These are phyloP conservation scores for Solanum okadae DNA, from an alignment of 257 asterid genomes.

Conservation along the genomic window DNA sequence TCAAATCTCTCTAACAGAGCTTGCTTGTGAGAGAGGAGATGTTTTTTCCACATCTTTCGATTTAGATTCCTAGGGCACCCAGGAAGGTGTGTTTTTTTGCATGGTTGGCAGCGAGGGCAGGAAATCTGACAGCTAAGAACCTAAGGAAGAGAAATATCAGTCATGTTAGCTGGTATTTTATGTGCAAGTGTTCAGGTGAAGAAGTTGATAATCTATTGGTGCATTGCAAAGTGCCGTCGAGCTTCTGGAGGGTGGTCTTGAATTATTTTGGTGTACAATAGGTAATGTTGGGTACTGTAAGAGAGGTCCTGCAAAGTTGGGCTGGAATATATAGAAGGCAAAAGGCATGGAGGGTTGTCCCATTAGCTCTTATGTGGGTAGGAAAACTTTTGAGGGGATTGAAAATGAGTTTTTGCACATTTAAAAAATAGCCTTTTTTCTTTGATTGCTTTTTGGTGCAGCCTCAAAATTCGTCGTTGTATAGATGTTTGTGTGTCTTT, in stretches of 20 bases:
- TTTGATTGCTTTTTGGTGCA: background rate
- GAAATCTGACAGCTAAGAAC: background rate
- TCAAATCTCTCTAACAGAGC: background rate
- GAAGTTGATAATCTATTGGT: background rate
- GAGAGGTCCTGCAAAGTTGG: background rate
- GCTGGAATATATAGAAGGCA: background rate
- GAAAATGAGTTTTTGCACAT: background rate
- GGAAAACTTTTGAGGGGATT: background rate
- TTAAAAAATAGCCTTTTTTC: background rate
- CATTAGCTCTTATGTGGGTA: background rate
- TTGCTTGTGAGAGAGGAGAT: background rate
- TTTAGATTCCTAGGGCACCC: background rate
- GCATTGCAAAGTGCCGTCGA: background rate
- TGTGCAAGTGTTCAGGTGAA: background rate
- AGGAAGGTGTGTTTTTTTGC: background rate
- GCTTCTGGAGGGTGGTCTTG: background rate
- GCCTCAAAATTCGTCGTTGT: background rate
- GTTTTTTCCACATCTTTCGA: background rate
- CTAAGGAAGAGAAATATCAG: background rate
- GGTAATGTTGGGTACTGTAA: background rate
- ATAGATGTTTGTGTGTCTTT: background rate
- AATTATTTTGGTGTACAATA: background rate
- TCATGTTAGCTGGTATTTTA: background rate
- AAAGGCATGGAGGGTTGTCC: background rate
- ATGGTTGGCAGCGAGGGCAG: background rate